Base-by-base conservation (phyloP, 495 filamentous ascomycete species). In the Pyrenopolyporus hunteri region DNA sequence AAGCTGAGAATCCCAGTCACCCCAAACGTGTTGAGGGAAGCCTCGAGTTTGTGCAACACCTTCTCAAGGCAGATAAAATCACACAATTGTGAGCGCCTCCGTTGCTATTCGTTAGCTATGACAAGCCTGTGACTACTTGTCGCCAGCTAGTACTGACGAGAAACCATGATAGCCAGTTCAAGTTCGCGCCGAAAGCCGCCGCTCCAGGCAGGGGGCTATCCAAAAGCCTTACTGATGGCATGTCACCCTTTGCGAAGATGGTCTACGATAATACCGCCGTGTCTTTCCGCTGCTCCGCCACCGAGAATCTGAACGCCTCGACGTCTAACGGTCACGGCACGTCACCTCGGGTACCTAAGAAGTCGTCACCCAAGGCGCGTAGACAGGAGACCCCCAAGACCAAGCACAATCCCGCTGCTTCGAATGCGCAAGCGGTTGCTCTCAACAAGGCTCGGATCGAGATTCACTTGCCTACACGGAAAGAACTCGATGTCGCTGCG, bases 1-100 rank as follows among this genome's bases (percentile, higher is more conserved):
- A 87, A 56, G 74, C 75, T 31, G 53, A 67, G 46, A 67, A 66
- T 11, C 64, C 76, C 4, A 68, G 70, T 11, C 67, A 64, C 31
- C 75, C 73, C 26, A 77, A 64, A 68, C 74, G 71, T 65, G 67
- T 76, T 22, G 80, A 78, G 55, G 77, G 72, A 57, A 81, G 74
- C 17, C 79, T 89, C 35, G 75, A 84, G 67, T 85, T 90, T 63
- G 75, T 94, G 39, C 87, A 90, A 63, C 84, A 87, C 58, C 78
- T 91, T 49, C 73, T 92, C 49, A 83, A 86, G 68, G 83, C 82
- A 7, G 82, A 85, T 33, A 83, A 86, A 32, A 74, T 91, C 59
- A 87, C 89, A 13, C 81, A 92, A 72, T 89, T 86, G 89, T 92
- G 80, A 74, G 87, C 64, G 39, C 57, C 28, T 23, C 20, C 9